Evolutionary conservation across 1,139 yeast genomes (phyloP).

Genomic region (Pneumocystis canis): DNA sequence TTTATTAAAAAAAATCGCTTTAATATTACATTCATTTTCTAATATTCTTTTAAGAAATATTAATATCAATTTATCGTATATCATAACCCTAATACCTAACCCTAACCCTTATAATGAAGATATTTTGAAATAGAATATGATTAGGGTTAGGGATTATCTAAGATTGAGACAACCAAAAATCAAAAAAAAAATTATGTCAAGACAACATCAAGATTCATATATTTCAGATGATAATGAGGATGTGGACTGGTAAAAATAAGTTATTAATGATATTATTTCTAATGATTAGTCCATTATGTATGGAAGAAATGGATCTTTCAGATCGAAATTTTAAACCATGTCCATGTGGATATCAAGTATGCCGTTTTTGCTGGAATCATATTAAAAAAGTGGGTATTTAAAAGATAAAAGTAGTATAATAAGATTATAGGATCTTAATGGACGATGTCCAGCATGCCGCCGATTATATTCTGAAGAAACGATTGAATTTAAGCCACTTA

Average conservation of each 20-base stretch:
- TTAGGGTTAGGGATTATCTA: too few species aligned
- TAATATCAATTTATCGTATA: too few species aligned
- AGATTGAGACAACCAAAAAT: not conserved
- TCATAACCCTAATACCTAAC: not conserved
- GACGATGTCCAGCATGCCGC: slow-evolving; percentile 96
- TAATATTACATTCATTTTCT: too few species aligned
- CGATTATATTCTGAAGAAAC: slow-evolving; percentile 83
- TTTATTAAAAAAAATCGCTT: too few species aligned
- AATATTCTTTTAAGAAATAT: too few species aligned
- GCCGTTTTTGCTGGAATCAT: slow-evolving; percentile 95
- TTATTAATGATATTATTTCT: not conserved
- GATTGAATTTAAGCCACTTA: slow-evolving; percentile 70
- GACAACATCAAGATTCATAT: slow-evolving; percentile 10
- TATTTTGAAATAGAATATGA: too few species aligned
- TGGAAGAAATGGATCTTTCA: slow-evolving; percentile 91
- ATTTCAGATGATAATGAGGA: slow-evolving; percentile 15
- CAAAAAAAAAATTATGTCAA: not conserved
- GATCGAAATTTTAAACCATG: slow-evolving; percentile 96
- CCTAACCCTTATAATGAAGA: not conserved
- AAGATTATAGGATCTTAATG: slow-evolving; percentile 53
- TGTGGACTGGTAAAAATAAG: slow-evolving; percentile 10
- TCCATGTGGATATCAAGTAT: slow-evolving; percentile 91
- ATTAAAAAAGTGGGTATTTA: slow-evolving; percentile 39
- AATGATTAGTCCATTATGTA: slow-evolving; percentile 61
- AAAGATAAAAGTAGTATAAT: too few species aligned